Evolutionary conservation across 2,329 filamentous ascomycete genomes (phyloP), one percentile per base, ranked within the genome.

Genomic region (Emydomyces testavorans): DNA sequence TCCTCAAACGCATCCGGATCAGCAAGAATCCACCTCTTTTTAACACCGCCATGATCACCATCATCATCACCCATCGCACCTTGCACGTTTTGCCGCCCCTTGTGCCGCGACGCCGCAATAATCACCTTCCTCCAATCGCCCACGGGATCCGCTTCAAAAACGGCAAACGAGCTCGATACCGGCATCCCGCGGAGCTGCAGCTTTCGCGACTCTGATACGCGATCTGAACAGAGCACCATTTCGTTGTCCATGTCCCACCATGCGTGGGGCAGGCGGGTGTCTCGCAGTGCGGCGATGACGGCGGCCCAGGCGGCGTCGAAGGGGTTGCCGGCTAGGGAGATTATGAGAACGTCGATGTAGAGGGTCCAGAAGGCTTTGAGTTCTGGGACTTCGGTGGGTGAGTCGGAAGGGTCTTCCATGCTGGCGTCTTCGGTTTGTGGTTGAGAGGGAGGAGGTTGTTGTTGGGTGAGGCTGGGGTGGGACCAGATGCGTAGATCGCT

Each of bases 1-100:
- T 96, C 92, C 69, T 98, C 92, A 56, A 94, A 82, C 18, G 80
- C 78, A 68, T 98, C 92, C 2, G 87, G 87, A 67, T 98, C 92
- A 5, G 84, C 78, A 49, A 98, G 67, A 2, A 95, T 71, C 86
- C 88, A 94, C n/a, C n/a, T 52, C 60, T 21, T 18, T 34, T 46
- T 24, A 6, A 4, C 71, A 71, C 57, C 77, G 75, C 62, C 72
- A 39, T 74, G n/a, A 28, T 38, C 52, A 20, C 44, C 46, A 18
- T 46, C 49, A 36, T 51, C 41, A 10, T 37, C 21, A 50, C 41
- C 56, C 43, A 58, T 60, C 54, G 61, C 63, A 51, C 55, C 58
- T 48, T 50, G 49, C 70, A 67, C 23, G 71, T 71, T 60, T 76
- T 76, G 64, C 71, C 59, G 75, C 43, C 57, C 59, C 20, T 57